Conservation (phyloP, 2,329 filamentous ascomycete genomes). For the Arthrobotrys iridis region DNA sequence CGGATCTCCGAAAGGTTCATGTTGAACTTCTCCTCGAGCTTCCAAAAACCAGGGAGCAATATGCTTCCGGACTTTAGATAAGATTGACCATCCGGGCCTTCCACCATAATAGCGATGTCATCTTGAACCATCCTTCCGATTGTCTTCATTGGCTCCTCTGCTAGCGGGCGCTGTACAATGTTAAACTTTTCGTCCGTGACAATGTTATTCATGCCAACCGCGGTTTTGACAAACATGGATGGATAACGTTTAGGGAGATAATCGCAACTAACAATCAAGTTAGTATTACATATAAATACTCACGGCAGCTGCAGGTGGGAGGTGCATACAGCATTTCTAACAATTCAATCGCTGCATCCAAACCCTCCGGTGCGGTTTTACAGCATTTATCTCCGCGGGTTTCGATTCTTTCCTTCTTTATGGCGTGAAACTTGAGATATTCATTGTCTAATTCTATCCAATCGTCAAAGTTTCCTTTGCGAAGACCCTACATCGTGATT, state of each 20-base stretch:
- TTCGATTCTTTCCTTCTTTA: conserved; percentile 74
- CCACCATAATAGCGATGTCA: conserved; percentile 85
- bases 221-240: conserved; percentile 72
- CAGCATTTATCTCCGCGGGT: conserved; percentile 76
- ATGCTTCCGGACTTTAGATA: conserved; percentile 81
- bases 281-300: neutral
- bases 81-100: conserved; percentile 78
- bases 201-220: conserved; percentile 74
- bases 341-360: conserved; percentile 77
- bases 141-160: conserved; percentile 81
- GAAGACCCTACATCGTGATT: conserved; percentile 64
- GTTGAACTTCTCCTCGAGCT: conserved; percentile 79
- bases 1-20: conserved; percentile 84
- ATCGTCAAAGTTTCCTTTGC: conserved; percentile 74
- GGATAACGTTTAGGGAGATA: conserved; percentile 83
- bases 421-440: conserved; percentile 75
- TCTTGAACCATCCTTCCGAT: conserved; percentile 79
- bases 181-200: conserved; percentile 78
- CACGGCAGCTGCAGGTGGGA: neutral
- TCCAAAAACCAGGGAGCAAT: conserved; percentile 83
- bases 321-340: conserved; percentile 71
- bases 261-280: conserved; percentile 57
- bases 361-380: conserved; percentile 74
- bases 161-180: conserved; percentile 71
- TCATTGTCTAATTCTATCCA: conserved; percentile 90